Evolutionary conservation across 805 yeast genomes (phyloP).

Genomic region (Yarrowia sp.): DNA sequence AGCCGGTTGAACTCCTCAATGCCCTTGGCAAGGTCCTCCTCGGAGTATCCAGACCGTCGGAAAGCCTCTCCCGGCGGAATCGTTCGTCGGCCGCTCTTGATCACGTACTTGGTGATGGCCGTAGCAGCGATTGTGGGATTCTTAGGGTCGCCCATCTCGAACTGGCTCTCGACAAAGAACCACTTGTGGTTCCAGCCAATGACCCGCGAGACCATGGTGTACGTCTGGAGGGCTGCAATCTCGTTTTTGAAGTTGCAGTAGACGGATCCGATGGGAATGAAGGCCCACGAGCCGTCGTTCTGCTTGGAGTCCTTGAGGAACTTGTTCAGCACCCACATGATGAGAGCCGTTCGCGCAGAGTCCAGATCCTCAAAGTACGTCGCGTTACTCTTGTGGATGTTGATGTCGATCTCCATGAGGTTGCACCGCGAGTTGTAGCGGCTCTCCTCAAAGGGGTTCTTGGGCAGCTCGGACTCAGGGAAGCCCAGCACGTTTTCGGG

Average conservation of each 20-base stretch:
- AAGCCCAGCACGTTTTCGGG: slow-evolving; percentile 31
- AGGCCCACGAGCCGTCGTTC: slow-evolving; percentile 48
- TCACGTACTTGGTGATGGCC: slow-evolving; percentile 74
- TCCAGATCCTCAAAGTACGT: slow-evolving; percentile 83
- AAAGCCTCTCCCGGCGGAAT: slow-evolving; percentile 63
- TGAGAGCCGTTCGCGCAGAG: slow-evolving; percentile 64
- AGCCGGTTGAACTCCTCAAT: slow-evolving; percentile 32
- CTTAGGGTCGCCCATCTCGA: slow-evolving; percentile 45
- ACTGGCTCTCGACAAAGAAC: slow-evolving; percentile 68
- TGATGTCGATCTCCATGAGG: slow-evolving; percentile 79
- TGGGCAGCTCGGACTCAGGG: slow-evolving; percentile 28
- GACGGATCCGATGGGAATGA: slow-evolving; percentile 74
- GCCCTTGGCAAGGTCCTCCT: slow-evolving; percentile 43
- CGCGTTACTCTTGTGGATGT: slow-evolving; percentile 82
- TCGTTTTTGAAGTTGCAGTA: slow-evolving; percentile 68
- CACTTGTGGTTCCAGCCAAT: slow-evolving; percentile 87
- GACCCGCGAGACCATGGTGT: slow-evolving; percentile 55
- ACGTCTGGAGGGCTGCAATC: slow-evolving; percentile 62
- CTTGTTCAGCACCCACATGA: slow-evolving; percentile 57
- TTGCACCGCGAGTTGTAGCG: slow-evolving; percentile 57
- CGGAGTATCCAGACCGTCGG: slow-evolving; percentile 53
- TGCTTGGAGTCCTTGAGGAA: slow-evolving; percentile 49
- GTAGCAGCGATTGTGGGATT: slow-evolving; percentile 50
- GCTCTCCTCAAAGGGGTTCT: slow-evolving; percentile 44
- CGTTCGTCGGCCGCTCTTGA: slow-evolving; percentile 75